These are phyloP conservation scores for Pseudoscleropodium purum DNA, from an alignment of 225 moss, liverwort and hornwort genomes.

Conservation along the genomic window DNA sequence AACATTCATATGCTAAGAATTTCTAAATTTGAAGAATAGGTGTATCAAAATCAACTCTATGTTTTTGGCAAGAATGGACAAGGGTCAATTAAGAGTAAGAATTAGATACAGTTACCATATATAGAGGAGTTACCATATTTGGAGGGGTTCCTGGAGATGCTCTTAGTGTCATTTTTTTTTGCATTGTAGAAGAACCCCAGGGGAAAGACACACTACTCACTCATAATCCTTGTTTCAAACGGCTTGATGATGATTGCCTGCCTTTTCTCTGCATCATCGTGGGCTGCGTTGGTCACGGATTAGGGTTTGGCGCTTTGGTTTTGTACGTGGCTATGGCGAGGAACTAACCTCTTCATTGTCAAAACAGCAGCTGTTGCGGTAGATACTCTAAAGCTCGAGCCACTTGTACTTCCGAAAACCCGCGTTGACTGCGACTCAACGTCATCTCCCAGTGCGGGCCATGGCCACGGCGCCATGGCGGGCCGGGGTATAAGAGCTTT, in stretches of 20 bases:
- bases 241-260: neutral
- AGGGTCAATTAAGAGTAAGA: no score
- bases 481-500: neutral
- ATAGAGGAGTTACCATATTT: no score
- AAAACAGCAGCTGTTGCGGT: neutral
- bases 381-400: neutral
- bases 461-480: neutral
- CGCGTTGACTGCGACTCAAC: neutral
- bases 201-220: neutral
- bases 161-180: no score
- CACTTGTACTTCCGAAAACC: neutral
- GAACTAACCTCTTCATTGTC: neutral
- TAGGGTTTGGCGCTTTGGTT: neutral
- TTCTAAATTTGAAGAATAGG: no score
- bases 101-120: no score
- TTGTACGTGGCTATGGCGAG: neutral
- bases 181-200: neutral
- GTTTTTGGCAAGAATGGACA: no score
- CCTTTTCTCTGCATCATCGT: neutral
- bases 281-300: neutral
- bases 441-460: neutral
- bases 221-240: neutral
- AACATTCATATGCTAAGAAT: no score
- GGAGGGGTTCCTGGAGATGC: neutral
- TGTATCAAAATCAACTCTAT: no score